A percentile compares a stretch with the other conserved stretches of the same genome.
Conservation (phyloP, 2,329 filamentous ascomycete species). For the Falciphora oryzae region DNA sequence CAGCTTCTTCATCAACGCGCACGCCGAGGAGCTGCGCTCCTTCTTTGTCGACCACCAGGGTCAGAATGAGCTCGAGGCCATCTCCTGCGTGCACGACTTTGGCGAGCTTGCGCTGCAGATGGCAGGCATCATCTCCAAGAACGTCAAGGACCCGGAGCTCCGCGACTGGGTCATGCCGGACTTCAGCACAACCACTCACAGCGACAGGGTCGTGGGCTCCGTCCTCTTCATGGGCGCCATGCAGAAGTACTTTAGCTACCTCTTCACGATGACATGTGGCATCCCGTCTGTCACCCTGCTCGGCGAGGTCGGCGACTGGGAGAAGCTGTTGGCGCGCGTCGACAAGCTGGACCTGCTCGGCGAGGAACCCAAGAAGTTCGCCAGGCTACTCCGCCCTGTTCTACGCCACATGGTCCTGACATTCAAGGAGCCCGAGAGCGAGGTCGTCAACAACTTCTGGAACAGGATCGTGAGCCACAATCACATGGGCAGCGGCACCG, state of each 20-base stretch:
- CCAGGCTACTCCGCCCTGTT: constrained; percentile 17
- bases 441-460: constrained; percentile 22
- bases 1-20: constrained; percentile 35
- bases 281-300: constrained; percentile 47
- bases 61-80: constrained; percentile 21
- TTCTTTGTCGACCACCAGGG: constrained; percentile 36
- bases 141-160: constrained; percentile 34
- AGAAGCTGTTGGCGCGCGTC: constrained; percentile 16
- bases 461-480: constrained; percentile 21
- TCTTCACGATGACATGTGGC: constrained; percentile 31
- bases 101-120: constrained; percentile 30
- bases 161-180: constrained; percentile 43
- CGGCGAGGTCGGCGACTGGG: constrained; percentile 41
- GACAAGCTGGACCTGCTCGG: constrained; percentile 4
- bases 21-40: constrained; percentile 36
- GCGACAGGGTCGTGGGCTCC: constrained; percentile 35
- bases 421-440: constrained; percentile 21
- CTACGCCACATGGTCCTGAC: constrained; percentile 22
- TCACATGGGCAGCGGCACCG: constrained; percentile 23
- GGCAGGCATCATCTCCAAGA: constrained; percentile 31
- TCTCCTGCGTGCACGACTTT: constrained; percentile 10
- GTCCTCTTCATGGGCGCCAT: constrained; percentile 46
- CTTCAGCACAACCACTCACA: constrained; percentile 43
- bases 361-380: not conserved
- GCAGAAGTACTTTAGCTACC: constrained; percentile 42